Percentiles rank a stretch among this genome's conserved stretches.
phyloP scores from a whole-genome alignment of 2,329 filamentous ascomycete species.

The Diaporthe ampelina region DNA sequence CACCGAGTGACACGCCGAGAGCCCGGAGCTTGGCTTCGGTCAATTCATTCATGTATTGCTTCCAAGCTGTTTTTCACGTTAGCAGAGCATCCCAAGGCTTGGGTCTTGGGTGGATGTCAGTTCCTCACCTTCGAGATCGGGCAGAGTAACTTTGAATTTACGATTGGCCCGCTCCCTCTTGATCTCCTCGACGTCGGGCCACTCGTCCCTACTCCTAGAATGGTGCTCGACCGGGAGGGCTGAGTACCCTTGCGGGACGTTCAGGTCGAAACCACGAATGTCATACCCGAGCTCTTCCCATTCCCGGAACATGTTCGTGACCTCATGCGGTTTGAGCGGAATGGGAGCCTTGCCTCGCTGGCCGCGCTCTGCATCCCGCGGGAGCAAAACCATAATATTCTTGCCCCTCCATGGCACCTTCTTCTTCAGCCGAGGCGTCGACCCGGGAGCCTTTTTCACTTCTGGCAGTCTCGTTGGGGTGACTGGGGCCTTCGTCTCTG shows the following conservation, averaged over 20 bases:
- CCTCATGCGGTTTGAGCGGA: slow-evolving; percentile 69
- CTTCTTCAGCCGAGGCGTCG: slow-evolving; percentile 74
- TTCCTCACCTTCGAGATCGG: slow-evolving; percentile 73
- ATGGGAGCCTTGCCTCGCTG: slow-evolving; percentile 65
- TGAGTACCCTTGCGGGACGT: slow-evolving; percentile 58
- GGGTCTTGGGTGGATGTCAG: neutral
- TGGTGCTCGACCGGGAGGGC: slow-evolving; percentile 56
- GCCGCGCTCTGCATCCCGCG: slow-evolving; percentile 76
- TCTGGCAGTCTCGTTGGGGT: slow-evolving; percentile 49
- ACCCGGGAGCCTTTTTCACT: slow-evolving; percentile 55
- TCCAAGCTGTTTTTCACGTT: slow-evolving; percentile 64
- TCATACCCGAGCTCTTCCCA: slow-evolving; percentile 81
- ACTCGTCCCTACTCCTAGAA: slow-evolving; percentile 77
- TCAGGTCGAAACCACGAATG: slow-evolving; percentile 76
- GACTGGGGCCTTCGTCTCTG: slow-evolving; percentile 39
- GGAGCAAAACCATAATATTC: slow-evolving; percentile 78
- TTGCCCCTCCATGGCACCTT: slow-evolving; percentile 83
- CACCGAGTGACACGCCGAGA: slow-evolving; percentile 85
- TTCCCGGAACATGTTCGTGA: slow-evolving; percentile 72
- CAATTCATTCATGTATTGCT: slow-evolving; percentile 84
- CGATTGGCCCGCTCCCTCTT: slow-evolving; percentile 66
- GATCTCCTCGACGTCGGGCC: slow-evolving; percentile 75
- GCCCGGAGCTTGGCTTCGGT: slow-evolving; percentile 94
- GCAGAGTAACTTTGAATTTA: slow-evolving; percentile 75
- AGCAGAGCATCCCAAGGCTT: slow-evolving; percentile 34